A percentile compares a stretch with the other conserved stretches of the same genome.
Evolutionary conservation across 805 yeast species (phyloP).

Genomic region (Kuraishia floccosa): DNA sequence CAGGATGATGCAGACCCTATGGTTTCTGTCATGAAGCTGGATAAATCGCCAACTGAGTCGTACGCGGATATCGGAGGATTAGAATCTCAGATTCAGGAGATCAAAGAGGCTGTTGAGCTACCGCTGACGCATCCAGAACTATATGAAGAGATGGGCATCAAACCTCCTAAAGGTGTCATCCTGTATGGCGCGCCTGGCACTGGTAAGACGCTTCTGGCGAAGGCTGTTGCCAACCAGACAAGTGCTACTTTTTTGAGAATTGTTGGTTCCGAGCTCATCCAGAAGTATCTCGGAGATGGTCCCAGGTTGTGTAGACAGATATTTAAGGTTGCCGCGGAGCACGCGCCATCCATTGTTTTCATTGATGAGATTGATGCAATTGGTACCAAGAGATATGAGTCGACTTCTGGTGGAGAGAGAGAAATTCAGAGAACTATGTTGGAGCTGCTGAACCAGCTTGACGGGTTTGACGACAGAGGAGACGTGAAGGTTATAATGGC

Average conservation of each 20-base stretch:
- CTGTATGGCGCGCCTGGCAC: constrained; percentile 98
- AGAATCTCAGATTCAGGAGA: constrained; percentile 93
- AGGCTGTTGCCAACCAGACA: constrained; percentile 97
- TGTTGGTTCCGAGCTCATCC: constrained; percentile 95
- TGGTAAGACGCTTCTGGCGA: constrained; percentile 90
- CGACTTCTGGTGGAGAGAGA: constrained; percentile 88
- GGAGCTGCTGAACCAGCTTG: constrained; percentile 89
- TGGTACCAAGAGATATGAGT: constrained; percentile 96
- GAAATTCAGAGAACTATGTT: constrained; percentile 97
- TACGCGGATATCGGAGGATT: constrained; percentile 97
- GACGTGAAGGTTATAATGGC: constrained; percentile 98
- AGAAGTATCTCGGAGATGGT: constrained; percentile 95
- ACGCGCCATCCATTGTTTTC: constrained; percentile 97
- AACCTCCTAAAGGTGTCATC: constrained; percentile 97
- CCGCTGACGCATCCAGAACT: constrained; percentile 95
- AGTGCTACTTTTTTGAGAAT: constrained; percentile 92
- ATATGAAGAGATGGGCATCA: constrained; percentile 97
- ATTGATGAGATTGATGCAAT: constrained; percentile 98
- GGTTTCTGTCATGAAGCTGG: constrained; percentile 96
- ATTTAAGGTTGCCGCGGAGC: constrained; percentile 92
- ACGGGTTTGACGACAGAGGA: constrained; percentile 95
- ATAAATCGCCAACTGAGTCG: constrained; percentile 93
- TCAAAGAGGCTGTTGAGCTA: constrained; percentile 92
- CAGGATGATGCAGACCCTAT: constrained; percentile 98
- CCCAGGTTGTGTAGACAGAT: constrained; percentile 90